These are phyloP conservation scores for Alnus glutinosa DNA, from an alignment of 306 rosid genomes.

Conservation along the genomic window DNA sequence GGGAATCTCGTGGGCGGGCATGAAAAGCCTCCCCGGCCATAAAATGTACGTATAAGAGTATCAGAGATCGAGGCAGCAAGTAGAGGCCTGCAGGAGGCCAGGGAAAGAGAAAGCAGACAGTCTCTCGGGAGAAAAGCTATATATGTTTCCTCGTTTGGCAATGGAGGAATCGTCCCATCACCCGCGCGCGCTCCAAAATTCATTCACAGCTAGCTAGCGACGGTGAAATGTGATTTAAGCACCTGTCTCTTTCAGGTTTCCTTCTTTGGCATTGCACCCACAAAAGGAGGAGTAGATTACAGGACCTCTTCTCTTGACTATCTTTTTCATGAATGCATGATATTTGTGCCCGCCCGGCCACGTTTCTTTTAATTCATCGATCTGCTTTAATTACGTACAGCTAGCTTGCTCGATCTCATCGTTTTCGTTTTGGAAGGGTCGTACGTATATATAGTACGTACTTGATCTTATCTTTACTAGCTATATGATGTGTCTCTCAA, in stretches of 20 bases:
- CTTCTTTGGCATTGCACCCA: slow-evolving; percentile 78
- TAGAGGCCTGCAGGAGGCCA: too few relatives aligned
- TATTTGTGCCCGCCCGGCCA: too few relatives aligned
- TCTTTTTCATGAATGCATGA: slow-evolving; percentile 7
- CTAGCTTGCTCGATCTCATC: too few relatives aligned
- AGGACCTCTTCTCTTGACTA: slow-evolving; percentile 74
- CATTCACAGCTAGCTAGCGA: slow-evolving; percentile 25
- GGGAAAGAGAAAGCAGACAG: too few relatives aligned
- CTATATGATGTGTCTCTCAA: too few relatives aligned
- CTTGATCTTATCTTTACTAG: too few relatives aligned
- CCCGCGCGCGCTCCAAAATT: slow-evolving; percentile 11
- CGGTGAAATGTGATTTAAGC: slow-evolving; percentile 66
- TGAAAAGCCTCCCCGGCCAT: background rate
- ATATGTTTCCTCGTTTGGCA: slow-evolving; percentile 34
- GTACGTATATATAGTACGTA: too few relatives aligned
- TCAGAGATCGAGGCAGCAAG: background rate
- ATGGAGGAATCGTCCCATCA: slow-evolving; percentile 77
- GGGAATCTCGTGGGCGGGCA: slow-evolving; percentile 32
- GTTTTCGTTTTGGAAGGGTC: too few relatives aligned
- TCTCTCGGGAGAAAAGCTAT: too few relatives aligned
- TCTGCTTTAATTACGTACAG: too few relatives aligned
- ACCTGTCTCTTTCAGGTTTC: slow-evolving; percentile 64
- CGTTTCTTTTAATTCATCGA: too few relatives aligned
- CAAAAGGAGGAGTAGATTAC: slow-evolving; percentile 56
- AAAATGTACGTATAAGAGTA: background rate